A percentile compares a stretch with the other conserved stretches of the same genome.
Conservation (phyloP, 1,139 yeast species). For the Yamadazyma pseudoaaseri region DNA sequence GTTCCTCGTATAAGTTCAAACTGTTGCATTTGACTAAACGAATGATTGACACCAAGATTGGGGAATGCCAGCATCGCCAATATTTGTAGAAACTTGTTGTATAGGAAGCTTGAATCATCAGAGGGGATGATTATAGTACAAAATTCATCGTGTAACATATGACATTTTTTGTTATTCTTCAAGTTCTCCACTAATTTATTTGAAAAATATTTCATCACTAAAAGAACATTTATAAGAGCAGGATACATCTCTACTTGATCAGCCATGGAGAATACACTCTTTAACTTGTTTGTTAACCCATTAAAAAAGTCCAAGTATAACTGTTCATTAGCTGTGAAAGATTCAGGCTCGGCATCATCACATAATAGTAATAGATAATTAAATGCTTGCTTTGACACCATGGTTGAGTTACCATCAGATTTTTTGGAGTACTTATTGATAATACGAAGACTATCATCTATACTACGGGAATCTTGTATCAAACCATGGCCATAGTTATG, state of each 20-base stretch:
- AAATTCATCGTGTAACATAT: constrained; percentile 3
- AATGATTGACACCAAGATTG: constrained; percentile 2
- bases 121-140: constrained; percentile 11
- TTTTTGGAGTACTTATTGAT: constrained; percentile 7
- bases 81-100: constrained; percentile 14
- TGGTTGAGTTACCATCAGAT: neutral
- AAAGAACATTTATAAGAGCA: constrained; percentile 9
- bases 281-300: constrained; percentile 21
- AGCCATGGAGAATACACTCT: constrained; percentile 19
- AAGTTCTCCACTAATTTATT: constrained; percentile 8
- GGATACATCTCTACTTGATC: constrained; percentile 8
- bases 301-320: constrained; percentile 13
- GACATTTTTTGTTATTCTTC: constrained; percentile 1
- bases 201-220: constrained; percentile 12
- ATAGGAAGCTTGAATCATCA: constrained; percentile 9
- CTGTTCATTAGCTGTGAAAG: constrained; percentile 6
- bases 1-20: constrained; percentile 17
- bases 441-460: constrained; percentile 14
- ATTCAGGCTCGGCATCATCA: constrained; percentile 8
- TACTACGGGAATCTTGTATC: constrained; percentile 12
- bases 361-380: constrained; percentile 19
- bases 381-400: constrained; percentile 18
- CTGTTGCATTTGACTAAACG: constrained; percentile 11
- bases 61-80: constrained; percentile 11
- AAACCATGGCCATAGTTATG: constrained; percentile 14